These are phyloP conservation scores for Climacium dendroides DNA, from an alignment of 225 moss, liverwort and hornwort species.

Conservation along the genomic window DNA sequence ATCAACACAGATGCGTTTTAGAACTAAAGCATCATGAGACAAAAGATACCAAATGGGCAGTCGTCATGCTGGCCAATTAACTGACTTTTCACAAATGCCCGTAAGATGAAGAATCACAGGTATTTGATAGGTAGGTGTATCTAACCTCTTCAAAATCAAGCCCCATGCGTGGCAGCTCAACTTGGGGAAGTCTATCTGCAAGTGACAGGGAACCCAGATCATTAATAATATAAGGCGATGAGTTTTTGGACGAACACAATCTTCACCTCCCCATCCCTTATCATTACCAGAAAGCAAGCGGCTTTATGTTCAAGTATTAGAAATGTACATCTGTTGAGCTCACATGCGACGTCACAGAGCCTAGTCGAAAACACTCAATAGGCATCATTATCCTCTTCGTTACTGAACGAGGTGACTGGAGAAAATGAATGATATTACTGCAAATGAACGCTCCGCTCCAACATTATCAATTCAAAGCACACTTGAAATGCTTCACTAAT, in stretches of 20 bases:
- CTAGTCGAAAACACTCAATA: not conserved
- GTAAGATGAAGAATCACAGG: not conserved
- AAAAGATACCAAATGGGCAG: not conserved
- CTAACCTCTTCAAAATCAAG: conserved; percentile 96
- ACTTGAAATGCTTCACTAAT: not conserved
- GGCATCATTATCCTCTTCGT: not conserved
- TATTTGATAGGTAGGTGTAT: not conserved
- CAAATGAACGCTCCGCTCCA: not conserved
- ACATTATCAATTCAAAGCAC: not conserved
- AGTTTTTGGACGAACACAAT: not conserved
- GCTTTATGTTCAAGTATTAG: not conserved
- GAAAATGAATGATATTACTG: not conserved
- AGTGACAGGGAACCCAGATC: not conserved
- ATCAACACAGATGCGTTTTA: not conserved
- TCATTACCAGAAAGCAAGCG: not conserved
- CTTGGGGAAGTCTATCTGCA: conserved; percentile 94
- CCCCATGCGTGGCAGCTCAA: conserved; percentile 65
- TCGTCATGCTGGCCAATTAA: not conserved
- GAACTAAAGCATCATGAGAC: not conserved
- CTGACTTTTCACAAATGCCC: not conserved
- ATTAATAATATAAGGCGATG: not conserved
- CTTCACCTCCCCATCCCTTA: not conserved
- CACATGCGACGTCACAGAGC: not conserved
- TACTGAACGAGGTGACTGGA: not conserved
- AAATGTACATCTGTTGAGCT: not conserved